Percentiles rank a stretch among this genome's conserved stretches.
These are phyloP conservation scores for Leishmania turanica DNA, from an alignment of 208 protist genomes.

Conservation along the genomic window DNA sequence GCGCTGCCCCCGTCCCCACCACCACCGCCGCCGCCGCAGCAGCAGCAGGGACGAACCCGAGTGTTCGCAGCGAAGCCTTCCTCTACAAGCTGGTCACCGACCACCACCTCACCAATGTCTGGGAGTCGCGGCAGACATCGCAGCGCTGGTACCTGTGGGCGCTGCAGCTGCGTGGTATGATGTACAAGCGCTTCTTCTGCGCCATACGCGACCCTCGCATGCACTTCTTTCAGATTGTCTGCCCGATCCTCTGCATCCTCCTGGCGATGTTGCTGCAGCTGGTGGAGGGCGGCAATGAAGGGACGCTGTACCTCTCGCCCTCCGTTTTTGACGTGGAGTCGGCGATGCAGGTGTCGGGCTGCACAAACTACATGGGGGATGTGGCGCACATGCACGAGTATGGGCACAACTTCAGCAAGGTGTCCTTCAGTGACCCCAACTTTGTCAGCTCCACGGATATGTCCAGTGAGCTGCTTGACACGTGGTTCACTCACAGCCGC, in stretches of 20 bases:
- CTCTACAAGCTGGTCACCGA: slow-evolving; percentile 18
- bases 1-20: neutral
- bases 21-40: neutral
- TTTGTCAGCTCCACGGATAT: slow-evolving; percentile 27
- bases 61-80: slow-evolving; percentile 7
- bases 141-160: slow-evolving; percentile 8
- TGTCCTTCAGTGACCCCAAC: slow-evolving; percentile 21
- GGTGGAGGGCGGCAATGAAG: slow-evolving; percentile 20
- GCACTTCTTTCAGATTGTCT: slow-evolving; percentile 70
- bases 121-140: slow-evolving; percentile 5
- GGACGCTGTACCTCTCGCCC: slow-evolving; percentile 27
- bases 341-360: slow-evolving; percentile 23
- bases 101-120: slow-evolving; percentile 27
- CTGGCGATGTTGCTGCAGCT: slow-evolving; percentile 66
- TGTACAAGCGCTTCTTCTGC: slow-evolving; percentile 67
- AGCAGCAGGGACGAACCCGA: neutral
- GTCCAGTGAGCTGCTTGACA: slow-evolving; percentile 37
- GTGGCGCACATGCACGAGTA: slow-evolving; percentile 1
- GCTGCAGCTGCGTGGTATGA: slow-evolving; percentile 49
- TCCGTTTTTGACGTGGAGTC: slow-evolving; percentile 20
- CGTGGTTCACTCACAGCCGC: slow-evolving; percentile 33
- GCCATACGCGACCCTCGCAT: slow-evolving; percentile 60
- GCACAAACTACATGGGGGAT: slow-evolving; percentile 27
- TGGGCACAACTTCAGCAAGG: neutral
- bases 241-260: slow-evolving; percentile 63